Evolutionary conservation across 2,329 filamentous ascomycete genomes (phyloP).

Genomic region (Elsinoe perseae): DNA sequence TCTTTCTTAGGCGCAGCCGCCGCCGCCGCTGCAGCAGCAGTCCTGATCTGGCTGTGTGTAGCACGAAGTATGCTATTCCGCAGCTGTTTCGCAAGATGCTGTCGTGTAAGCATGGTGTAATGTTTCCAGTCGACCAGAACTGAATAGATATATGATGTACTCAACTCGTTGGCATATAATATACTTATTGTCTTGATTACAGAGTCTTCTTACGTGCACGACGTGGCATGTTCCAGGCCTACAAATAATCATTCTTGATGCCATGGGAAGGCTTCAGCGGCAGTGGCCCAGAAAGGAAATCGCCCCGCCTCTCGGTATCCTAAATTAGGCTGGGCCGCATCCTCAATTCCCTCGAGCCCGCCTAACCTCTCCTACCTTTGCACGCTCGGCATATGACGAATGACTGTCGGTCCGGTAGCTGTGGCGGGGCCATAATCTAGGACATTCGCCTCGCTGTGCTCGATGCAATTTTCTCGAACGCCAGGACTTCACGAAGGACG

Average conservation of each 20-base stretch:
- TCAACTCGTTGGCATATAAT: no score
- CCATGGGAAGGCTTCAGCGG: no score
- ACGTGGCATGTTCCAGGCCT: no score
- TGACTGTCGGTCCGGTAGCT: not conserved
- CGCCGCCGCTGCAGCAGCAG: slow-evolving; percentile 21
- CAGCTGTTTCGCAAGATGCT: not conserved
- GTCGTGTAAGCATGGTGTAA: not conserved
- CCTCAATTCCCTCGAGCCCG: not conserved
- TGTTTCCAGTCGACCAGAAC: not conserved
- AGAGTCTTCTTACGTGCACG: no score
- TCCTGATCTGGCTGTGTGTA: not conserved
- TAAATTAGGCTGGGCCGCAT: not conserved
- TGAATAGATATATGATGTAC: no score
- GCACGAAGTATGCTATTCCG: not conserved
- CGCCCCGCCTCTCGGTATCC: not conserved
- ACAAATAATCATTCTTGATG: no score
- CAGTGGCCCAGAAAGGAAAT: no score
- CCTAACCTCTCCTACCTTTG: not conserved
- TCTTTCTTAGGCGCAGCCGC: slow-evolving; percentile 36
- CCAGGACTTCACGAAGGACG: not conserved
- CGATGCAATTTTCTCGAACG: not conserved
- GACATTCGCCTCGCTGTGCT: not conserved
- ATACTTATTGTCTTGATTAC: no score
- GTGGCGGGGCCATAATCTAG: not conserved
- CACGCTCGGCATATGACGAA: not conserved